Base-by-base conservation (phyloP, 495 filamentous ascomycete species). In the Pseudevernia furfuracea region DNA sequence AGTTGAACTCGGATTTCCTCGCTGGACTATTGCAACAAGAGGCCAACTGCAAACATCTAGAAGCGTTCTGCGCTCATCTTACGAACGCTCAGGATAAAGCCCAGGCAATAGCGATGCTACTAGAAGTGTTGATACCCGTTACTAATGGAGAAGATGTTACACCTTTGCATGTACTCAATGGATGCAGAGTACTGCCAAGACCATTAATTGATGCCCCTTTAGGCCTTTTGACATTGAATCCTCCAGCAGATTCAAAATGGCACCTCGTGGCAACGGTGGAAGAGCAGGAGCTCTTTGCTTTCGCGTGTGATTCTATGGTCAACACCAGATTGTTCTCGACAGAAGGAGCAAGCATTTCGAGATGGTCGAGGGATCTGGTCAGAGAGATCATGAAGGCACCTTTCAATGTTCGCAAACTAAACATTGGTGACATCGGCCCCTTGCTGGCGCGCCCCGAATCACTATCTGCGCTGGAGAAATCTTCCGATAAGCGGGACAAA, bases 181-280 rank as follows among this genome's bases (percentile, higher is more conserved):
- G 69, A 10, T 75, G 70, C 55, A 64, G 66, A 28, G 65, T 76
- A 55, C 17, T 77, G 19, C 75, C 72, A 19, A 69, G 74, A 28
- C 64, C 64, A 5, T 3, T 6, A 12, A 67, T 67, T 28, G 62
- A 73, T 44, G 61, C 65, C 39, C 70, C 63, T 12, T 58, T 76
- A 1, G 74, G 68, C n/a, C 69, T 58, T 3, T 30, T 77, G 12
- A 28, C 14, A 5, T 66, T 55, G 44, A 36, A 60, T 28, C 9
- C 17, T 58, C 19, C 30, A 34, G 10, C 30, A 15, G 23, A 58
- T 6, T 41, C 60, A 1, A 3, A 32, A 25, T 60, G 48, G 2
- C 61, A 68, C 34, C 69, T 64, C n/a, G 8, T 70, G 0, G 67
- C 68, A 32, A 63, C 67, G 12, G 37, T 56, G n/a, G 39, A 61